Base-by-base conservation (phyloP, 495 filamentous ascomycete species). In the Penicillium atrosanguineum region DNA sequence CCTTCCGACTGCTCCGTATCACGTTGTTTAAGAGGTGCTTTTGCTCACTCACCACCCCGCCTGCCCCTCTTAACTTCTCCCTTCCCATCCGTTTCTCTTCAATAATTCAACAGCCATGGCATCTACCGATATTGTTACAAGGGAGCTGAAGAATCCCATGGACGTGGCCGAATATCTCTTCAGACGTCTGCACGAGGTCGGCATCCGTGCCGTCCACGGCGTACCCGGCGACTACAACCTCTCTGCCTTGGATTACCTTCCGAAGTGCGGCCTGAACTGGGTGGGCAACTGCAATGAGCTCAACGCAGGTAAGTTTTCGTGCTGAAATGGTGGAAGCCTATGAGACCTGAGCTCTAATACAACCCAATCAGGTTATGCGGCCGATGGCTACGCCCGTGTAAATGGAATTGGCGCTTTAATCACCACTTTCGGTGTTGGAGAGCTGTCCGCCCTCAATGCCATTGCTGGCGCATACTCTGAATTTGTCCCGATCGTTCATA, bases 201-300 rank as follows among this genome's bases (percentile, higher is more conserved):
- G 84, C 12, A 69, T 85, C 31, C 72, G 78, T 37, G 74, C 82
- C 8, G 70, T 88, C 25, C 84, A 87, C 61, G 86, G 86, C 41
- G 75, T 88, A 26, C 86, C 86, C 0, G 86, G 86, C 20, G 76
- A 80, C 45, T 80, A 75, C 59, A 79, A 80, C 28, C 71, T 81
- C 16, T 61, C 76, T 19, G 78, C 83, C 16, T 68, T 90, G 44
- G 87, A 90, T 64, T 83, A 86, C 53, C 57, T 87, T 23, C 71
- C 78, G 19, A 80, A 82, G 53, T 72, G 71, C 41, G 82, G 75
- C 6, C 75, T 88, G 19, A 55, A 72, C 9, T 89, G 86, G 87
- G 77, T 87, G 0, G 87, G 87, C 46, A 88, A 85, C 67, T 83
- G 81, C 56, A 91, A 92, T 60, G 88, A 91, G 61, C 79, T 86